These are phyloP conservation scores for Phytophthora hibernalis DNA, from an alignment of 352 stramenopile genomes.

Conservation along the genomic window DNA sequence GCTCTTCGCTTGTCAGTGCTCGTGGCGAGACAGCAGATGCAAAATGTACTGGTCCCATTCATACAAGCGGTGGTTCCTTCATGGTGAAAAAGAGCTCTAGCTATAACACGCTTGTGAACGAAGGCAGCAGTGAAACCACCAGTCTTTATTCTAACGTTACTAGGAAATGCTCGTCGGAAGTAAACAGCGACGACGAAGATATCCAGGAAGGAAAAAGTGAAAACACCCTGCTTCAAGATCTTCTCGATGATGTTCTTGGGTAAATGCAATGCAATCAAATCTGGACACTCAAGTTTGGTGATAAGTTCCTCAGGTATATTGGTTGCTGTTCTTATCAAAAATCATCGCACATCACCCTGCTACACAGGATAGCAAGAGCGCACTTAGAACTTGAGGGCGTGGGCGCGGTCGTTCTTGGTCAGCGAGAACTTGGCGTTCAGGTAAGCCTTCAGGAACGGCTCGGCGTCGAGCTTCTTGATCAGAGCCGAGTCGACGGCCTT, in stretches of 20 bases:
- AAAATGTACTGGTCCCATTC: slow-evolving; percentile 19
- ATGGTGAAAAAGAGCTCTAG: slow-evolving; percentile 30
- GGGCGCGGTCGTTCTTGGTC: slow-evolving; percentile 96
- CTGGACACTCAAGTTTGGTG: slow-evolving; percentile 8
- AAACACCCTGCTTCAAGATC: slow-evolving; percentile 65
- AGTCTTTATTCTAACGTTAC: slow-evolving; percentile 36
- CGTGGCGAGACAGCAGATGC: slow-evolving; percentile 19
- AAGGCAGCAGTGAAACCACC: slow-evolving; percentile 5
- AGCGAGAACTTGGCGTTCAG: slow-evolving; percentile 98
- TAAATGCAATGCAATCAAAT: neutral
- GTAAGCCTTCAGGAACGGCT: slow-evolving; percentile 98
- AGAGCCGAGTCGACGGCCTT: slow-evolving; percentile 96
- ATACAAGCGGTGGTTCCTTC: slow-evolving; percentile 24
- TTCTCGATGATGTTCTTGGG: slow-evolving; percentile 77
- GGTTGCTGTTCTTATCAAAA: slow-evolving; percentile 42
- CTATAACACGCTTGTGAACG: slow-evolving; percentile 15
- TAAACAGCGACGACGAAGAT: slow-evolving; percentile 38
- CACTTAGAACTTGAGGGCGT: slow-evolving; percentile 99
- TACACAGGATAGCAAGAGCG: slow-evolving; percentile 33
- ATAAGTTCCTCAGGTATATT: slow-evolving; percentile 79
- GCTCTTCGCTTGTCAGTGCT: slow-evolving; percentile 28
- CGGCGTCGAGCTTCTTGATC: slow-evolving; percentile 85
- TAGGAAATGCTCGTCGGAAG: slow-evolving; percentile 31
- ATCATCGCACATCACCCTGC: slow-evolving; percentile 32
- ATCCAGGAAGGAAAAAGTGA: slow-evolving; percentile 36